phyloP scores from a whole-genome alignment of 164 flowering plant species.

The Vitis vinifera region DNA sequence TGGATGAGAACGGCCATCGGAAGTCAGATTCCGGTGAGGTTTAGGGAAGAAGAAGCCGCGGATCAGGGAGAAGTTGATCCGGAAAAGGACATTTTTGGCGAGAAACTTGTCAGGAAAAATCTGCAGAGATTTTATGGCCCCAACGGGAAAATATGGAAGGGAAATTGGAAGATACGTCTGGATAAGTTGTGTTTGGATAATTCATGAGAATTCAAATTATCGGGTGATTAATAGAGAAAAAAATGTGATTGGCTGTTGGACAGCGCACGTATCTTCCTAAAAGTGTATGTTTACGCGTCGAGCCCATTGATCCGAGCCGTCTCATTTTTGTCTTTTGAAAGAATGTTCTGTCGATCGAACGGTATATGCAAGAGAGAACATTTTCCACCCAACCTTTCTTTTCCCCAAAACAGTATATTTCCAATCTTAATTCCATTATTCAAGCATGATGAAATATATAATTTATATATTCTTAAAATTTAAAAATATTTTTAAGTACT shows the following conservation, averaged over 20 bases:
- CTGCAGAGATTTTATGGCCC: neutral
- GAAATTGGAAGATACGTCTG: constrained; percentile 3
- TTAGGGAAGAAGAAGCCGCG: neutral
- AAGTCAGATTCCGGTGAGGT: neutral
- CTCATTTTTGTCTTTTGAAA: too few species aligned
- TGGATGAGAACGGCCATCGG: constrained; percentile 34
- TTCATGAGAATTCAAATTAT: constrained; percentile 17
- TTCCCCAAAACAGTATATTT: too few species aligned
- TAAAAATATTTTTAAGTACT: too few species aligned
- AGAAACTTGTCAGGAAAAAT: neutral
- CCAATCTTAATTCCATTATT: too few species aligned
- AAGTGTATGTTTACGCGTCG: too few species aligned
- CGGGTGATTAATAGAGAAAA: constrained; percentile 6
- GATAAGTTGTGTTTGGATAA: constrained; percentile 19
- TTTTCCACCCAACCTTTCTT: too few species aligned
- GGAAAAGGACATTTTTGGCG: constrained; percentile 21
- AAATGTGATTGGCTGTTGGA: constrained; percentile 13
- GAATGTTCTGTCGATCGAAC: too few species aligned
- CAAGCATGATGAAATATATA: too few species aligned
- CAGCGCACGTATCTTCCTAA: too few species aligned
- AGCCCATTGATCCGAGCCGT: too few species aligned
- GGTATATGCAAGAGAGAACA: too few species aligned
- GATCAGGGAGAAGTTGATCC: neutral
- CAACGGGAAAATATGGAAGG: neutral
- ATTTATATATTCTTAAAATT: too few species aligned